phyloP scores from a whole-genome alignment of 169 alveolate species.

The Plasmodium blacklocki region DNA sequence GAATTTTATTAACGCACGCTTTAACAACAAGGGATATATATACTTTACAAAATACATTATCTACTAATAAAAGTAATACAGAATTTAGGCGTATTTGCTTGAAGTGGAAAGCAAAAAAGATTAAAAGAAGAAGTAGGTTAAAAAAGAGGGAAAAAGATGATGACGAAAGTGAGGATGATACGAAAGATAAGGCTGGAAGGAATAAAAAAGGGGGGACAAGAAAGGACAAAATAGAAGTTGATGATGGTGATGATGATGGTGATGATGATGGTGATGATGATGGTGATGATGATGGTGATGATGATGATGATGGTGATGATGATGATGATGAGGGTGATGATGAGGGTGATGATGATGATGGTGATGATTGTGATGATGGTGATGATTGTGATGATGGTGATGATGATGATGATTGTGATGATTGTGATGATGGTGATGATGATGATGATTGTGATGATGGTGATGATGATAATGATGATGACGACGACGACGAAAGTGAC shows the following conservation, averaged over 20 bases:
- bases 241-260: not conserved
- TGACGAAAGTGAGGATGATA: slow-evolving; percentile 7
- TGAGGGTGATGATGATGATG: too few species aligned
- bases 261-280: not conserved
- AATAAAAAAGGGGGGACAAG: slow-evolving; percentile 4
- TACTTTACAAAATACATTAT: slow-evolving; percentile 28
- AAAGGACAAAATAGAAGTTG: not conserved
- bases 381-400: not conserved
- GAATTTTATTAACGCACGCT: slow-evolving; percentile 60
- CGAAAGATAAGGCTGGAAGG: not conserved
- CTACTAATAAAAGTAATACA: slow-evolving; percentile 29
- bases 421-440: too few species aligned
- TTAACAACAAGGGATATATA: slow-evolving; percentile 61
- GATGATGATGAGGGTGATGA: too few species aligned
- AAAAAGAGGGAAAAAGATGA: slow-evolving; percentile 6
- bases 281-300: not conserved
- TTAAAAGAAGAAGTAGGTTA: slow-evolving; percentile 10
- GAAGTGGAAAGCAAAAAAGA: slow-evolving; percentile 54
- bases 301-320: not conserved
- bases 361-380: too few species aligned
- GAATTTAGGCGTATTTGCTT: slow-evolving; percentile 50
- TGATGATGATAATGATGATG: not conserved
- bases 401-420: too few species aligned
- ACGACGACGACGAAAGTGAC: not conserved
- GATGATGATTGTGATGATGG: too few species aligned